Conservation (phyloP, 345 rosid genomes). For the Cardiospermum halicacabum region DNA sequence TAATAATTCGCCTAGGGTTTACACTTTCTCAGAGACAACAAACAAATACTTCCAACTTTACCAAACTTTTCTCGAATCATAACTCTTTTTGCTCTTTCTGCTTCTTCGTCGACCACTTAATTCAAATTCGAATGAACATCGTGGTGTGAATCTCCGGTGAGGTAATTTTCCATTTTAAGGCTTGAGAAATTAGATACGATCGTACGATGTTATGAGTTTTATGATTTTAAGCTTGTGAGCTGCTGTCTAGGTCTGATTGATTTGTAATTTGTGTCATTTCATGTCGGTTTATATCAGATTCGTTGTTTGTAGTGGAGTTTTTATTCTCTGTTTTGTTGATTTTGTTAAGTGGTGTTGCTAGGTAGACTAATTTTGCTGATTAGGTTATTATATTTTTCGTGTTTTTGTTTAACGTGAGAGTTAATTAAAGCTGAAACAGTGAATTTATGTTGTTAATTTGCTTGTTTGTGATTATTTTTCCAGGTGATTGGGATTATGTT, state of each 20-base stretch:
- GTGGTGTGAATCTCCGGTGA: constrained; percentile 17
- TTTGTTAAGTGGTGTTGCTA: background rate
- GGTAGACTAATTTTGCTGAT: background rate
- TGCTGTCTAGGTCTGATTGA: background rate
- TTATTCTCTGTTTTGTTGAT: background rate
- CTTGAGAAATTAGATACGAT: background rate
- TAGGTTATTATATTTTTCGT: background rate
- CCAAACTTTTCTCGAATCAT: background rate
- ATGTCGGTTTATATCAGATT: background rate
- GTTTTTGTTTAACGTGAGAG: background rate
- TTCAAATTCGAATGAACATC: background rate
- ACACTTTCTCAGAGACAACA: background rate
- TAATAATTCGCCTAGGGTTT: background rate
- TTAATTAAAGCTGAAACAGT: background rate
- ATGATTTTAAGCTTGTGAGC: background rate
- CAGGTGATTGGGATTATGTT: constrained; percentile 37
- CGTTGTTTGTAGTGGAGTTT: background rate
- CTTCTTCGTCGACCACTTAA: background rate
- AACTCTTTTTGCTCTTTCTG: background rate
- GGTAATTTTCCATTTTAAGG: constrained; percentile 20
- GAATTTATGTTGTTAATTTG: background rate
- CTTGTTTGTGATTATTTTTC: background rate
- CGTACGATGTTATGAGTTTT: background rate
- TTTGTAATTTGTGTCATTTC: background rate
- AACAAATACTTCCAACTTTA: background rate